A percentile compares a stretch with the other conserved stretches of the same genome.
Evolutionary conservation across 805 yeast species (phyloP).

Genomic region (Candida quercuum): DNA sequence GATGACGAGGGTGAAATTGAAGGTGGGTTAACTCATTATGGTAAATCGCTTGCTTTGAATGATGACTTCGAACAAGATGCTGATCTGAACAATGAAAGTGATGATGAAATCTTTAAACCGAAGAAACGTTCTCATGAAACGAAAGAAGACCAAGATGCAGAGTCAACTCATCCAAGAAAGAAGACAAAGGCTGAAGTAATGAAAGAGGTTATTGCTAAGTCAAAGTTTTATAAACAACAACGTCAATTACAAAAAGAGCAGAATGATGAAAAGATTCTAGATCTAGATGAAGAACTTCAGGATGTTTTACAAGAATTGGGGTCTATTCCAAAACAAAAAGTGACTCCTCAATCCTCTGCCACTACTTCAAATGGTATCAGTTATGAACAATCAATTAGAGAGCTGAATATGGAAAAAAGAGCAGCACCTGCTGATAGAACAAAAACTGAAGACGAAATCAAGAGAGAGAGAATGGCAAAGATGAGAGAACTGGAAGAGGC

Average conservation of each 20-base stretch:
- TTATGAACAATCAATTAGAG: slow-evolving; percentile 64
- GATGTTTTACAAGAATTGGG: slow-evolving; percentile 58
- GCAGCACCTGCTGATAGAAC: slow-evolving; percentile 81
- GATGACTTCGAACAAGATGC: slow-evolving; percentile 51
- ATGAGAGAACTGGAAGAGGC: slow-evolving; percentile 60
- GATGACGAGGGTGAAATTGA: slow-evolving; percentile 40
- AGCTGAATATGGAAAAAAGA: slow-evolving; percentile 63
- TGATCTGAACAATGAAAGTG: slow-evolving; percentile 31
- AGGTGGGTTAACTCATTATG: slow-evolving; percentile 67
- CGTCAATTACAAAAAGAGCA: slow-evolving; percentile 62
- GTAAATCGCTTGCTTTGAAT: slow-evolving; percentile 57
- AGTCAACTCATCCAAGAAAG: slow-evolving; percentile 42
- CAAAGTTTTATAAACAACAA: slow-evolving; percentile 71
- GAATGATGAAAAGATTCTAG: slow-evolving; percentile 54
- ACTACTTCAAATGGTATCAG: slow-evolving; percentile 39
- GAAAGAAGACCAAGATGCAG: slow-evolving; percentile 20
- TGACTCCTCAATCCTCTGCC: slow-evolving; percentile 4
- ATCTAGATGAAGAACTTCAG: slow-evolving; percentile 68
- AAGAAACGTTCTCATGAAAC: slow-evolving; percentile 27
- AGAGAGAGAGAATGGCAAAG: slow-evolving; percentile 54
- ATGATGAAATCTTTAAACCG: slow-evolving; percentile 27
- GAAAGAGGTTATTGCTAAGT: slow-evolving; percentile 80
- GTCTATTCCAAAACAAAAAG: slow-evolving; percentile 26
- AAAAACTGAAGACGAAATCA: slow-evolving; percentile 68
- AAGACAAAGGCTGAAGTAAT: slow-evolving; percentile 81